Conservation (phyloP, 2,329 filamentous ascomycete genomes). For the Bimuria novae-zelandiae region DNA sequence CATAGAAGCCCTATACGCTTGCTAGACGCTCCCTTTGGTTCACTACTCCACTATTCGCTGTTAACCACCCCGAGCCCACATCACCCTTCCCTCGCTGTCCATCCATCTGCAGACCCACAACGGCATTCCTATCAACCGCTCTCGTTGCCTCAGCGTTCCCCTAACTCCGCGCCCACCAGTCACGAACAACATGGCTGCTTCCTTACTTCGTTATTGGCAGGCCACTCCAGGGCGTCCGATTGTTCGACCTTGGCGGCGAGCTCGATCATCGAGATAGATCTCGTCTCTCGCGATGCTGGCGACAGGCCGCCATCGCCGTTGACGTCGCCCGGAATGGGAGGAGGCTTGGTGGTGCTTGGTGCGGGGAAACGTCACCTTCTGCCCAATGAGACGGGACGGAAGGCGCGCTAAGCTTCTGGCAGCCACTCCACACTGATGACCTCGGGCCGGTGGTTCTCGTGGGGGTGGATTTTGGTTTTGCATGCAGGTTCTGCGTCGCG, state of each 20-base stretch:
- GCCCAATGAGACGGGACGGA: slow-evolving; percentile 4
- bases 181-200: not conserved
- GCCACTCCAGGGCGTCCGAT: too few relatives aligned
- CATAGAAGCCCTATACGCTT: too few relatives aligned
- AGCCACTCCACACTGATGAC: too few relatives aligned
- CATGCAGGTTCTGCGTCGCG: too few relatives aligned
- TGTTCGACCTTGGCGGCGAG: too few relatives aligned
- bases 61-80: not conserved
- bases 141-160: not conserved
- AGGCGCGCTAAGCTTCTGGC: slow-evolving; percentile 10
- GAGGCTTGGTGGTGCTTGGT: slow-evolving; percentile 4
- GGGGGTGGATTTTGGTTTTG: not conserved
- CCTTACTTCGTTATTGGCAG: too few relatives aligned
- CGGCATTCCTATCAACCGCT: not conserved
- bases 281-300: not conserved
- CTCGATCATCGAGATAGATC: too few relatives aligned
- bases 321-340: slow-evolving; percentile 3
- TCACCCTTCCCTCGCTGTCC: not conserved
- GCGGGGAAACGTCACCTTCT: slow-evolving; percentile 5
- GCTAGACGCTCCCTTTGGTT: too few relatives aligned
- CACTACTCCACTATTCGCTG: slow-evolving; percentile 5
- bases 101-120: not conserved
- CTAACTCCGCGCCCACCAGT: not conserved
- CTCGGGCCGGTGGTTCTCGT: slow-evolving; percentile 1
- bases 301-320: slow-evolving; percentile 3